phyloP scores from a whole-genome alignment of 139 green algal genomes.

The Volvox africanus region DNA sequence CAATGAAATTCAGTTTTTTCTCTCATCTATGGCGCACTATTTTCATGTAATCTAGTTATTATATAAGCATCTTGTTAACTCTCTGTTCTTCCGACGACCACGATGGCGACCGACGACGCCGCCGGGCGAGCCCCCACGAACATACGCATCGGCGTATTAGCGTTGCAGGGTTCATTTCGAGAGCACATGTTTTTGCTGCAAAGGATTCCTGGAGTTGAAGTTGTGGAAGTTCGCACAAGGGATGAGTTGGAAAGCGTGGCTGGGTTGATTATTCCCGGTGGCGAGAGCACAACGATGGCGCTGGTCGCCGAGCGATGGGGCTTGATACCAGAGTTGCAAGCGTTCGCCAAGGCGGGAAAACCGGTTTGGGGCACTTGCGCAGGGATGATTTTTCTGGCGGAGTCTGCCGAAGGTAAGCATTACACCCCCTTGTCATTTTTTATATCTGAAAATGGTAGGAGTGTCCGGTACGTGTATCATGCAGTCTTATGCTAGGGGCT shows the following conservation, averaged over 20 bases:
- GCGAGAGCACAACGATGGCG: conserved; percentile 96
- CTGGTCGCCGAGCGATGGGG: conserved; percentile 90
- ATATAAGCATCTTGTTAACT: neutral
- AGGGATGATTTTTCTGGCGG: conserved; percentile 98
- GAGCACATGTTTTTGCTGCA: conserved; percentile 89
- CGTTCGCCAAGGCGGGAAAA: conserved; percentile 73
- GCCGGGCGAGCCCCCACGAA: neutral
- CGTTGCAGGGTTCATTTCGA: conserved; percentile 92
- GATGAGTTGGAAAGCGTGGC: conserved; percentile 81
- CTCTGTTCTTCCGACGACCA: neutral
- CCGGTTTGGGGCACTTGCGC: conserved; percentile 99
- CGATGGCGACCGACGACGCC: conserved; percentile 20
- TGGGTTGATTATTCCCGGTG: conserved; percentile 94
- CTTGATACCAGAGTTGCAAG: conserved; percentile 82
- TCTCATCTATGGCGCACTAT: too few relatives aligned
- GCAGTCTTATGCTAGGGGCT: too few relatives aligned
- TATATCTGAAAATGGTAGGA: too few relatives aligned
- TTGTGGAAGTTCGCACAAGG: conserved; percentile 88
- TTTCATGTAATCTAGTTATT: too few relatives aligned
- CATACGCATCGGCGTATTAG: conserved; percentile 82
- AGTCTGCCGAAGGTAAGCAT: conserved; percentile 71
- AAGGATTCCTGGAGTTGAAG: conserved; percentile 72
- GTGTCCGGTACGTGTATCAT: too few relatives aligned
- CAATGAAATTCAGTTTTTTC: too few relatives aligned
- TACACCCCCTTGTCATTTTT: too few relatives aligned